A percentile compares a stretch with the other conserved stretches of the same genome.
Conservation (phyloP, 305 asterid genomes). For the Plantago coronopus region DNA sequence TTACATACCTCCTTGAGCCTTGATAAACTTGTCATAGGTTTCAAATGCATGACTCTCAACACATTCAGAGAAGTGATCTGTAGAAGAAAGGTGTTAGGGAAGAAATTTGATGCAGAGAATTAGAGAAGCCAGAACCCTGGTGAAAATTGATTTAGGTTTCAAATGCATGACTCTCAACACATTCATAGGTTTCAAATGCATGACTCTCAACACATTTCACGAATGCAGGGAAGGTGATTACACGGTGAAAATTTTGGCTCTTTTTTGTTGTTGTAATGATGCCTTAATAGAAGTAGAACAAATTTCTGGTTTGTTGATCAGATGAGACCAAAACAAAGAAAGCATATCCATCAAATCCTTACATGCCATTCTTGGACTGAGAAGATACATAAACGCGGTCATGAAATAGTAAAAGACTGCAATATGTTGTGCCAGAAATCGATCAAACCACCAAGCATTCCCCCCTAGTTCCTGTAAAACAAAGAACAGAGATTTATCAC, state of each 20-base stretch:
- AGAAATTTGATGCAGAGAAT: background rate
- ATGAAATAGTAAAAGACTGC: conserved; percentile 76
- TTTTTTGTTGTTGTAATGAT: no score
- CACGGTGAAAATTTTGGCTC: no score
- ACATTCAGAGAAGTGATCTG: conserved; percentile 96
- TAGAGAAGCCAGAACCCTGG: no score
- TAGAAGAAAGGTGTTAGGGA: conserved; percentile 13
- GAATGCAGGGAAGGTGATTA: no score
- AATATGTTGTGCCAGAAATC: conserved; percentile 81
- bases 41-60: conserved; percentile 94
- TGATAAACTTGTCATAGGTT: conserved; percentile 91
- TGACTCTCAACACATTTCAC: conserved; percentile 27
- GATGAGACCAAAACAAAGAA: background rate
- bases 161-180: conserved; percentile 89
- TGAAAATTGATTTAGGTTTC: no score
- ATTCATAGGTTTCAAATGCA: conserved; percentile 95
- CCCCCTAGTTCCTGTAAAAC: conserved; percentile 88
- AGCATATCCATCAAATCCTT: conserved; percentile 19
- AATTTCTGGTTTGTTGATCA: no score
- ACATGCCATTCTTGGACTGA: conserved; percentile 99
- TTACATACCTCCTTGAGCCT: conserved; percentile 62
- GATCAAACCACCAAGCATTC: conserved; percentile 95
- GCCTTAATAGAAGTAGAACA: no score
- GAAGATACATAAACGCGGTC: conserved; percentile 75
- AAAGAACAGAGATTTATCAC: conserved; percentile 1